Evolutionary conservation across 192 early-diverging fungal genomes (phyloP).

Genomic region (Backusella macrospora): DNA sequence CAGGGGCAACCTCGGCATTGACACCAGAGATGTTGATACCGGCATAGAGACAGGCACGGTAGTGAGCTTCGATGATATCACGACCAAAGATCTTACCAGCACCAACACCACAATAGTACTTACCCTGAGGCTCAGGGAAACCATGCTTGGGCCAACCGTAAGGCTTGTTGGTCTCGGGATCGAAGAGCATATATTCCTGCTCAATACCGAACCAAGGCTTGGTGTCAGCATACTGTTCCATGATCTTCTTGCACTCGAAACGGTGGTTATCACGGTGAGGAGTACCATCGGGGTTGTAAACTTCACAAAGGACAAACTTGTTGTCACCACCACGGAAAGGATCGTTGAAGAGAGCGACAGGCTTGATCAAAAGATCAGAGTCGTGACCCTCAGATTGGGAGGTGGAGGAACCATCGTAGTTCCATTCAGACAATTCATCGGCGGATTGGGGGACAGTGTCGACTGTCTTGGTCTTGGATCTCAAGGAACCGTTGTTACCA

Average conservation of each 20-base stretch:
- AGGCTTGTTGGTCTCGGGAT: slow-evolving; percentile 45
- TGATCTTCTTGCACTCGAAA: slow-evolving; percentile 40
- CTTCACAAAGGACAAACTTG: slow-evolving; percentile 56
- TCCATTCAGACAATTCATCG: slow-evolving; percentile 54
- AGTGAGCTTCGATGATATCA: slow-evolving; percentile 64
- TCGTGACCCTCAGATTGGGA: slow-evolving; percentile 56
- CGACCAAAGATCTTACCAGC: slow-evolving; percentile 54
- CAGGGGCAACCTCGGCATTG: slow-evolving; percentile 52
- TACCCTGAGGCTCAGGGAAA: slow-evolving; percentile 56
- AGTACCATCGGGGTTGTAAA: slow-evolving; percentile 57
- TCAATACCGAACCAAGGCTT: slow-evolving; percentile 62
- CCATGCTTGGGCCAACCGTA: slow-evolving; percentile 60
- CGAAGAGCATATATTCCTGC: slow-evolving; percentile 58
- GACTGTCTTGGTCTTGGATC: slow-evolving; percentile 54
- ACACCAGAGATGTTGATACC: slow-evolving; percentile 53
- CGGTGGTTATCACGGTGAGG: slow-evolving; percentile 57
- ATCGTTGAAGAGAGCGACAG: slow-evolving; percentile 51
- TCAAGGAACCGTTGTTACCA: slow-evolving; percentile 46
- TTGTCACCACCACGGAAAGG: slow-evolving; percentile 60
- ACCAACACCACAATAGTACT: slow-evolving; percentile 62
- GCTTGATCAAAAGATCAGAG: slow-evolving; percentile 56
- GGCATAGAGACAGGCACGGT: slow-evolving; percentile 57
- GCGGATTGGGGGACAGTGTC: slow-evolving; percentile 28
- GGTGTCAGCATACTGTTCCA: slow-evolving; percentile 40
- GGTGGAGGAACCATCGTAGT: slow-evolving; percentile 63